Base-by-base conservation (phyloP, 2,329 filamentous ascomycete genomes). In the Trichoderma harzianum region DNA sequence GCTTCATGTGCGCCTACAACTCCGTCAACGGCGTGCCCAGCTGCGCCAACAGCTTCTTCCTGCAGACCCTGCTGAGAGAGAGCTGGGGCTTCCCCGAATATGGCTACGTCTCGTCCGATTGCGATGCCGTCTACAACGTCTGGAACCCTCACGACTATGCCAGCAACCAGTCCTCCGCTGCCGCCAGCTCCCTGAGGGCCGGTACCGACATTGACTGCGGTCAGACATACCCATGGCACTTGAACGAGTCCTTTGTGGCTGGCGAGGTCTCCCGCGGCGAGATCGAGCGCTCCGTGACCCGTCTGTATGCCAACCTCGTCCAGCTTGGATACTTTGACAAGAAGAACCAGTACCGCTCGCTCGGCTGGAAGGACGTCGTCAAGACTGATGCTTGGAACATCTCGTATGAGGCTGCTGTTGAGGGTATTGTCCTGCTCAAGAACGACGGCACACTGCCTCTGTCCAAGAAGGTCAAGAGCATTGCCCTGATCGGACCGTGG, bases 71-170 rank as follows among this genome's bases (percentile, higher is more conserved):
- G 10, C 82, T 92, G 3, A 84, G 91, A 2, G 86, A 90, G 60
- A 88, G 89, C 76, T 93, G 90, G 88, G 84, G 83, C 69, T 93
- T 89, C 85, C 86, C 85, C 0, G 83, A 85, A 4, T 85, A 89
- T 61, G 86, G 90, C 72, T 90, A 86, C 77, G 84, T 92, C 51
- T 89, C 88, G 0, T 88, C 85, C 21, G 90, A 92, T 76, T 92
- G 91, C 74, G 89, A 89, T 72, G 86, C 90, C 0, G 82, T 91
- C 1, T 82, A 86, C 66, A 87, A 90, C 75, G 85, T 91, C 66
- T 89, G 83, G 74, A 81, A 77, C 32, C 77, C 80, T 43, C 82
- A 83, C 57, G 77, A 81, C 53, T 83, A 80, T 58, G 82, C 79
- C 16, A 74, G 75, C 6, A 80, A 77, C 4, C 75, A 78, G 0